Evolutionary conservation across 2,329 filamentous ascomycete species (phyloP).

Genomic region (Calonectria pteridis): DNA sequence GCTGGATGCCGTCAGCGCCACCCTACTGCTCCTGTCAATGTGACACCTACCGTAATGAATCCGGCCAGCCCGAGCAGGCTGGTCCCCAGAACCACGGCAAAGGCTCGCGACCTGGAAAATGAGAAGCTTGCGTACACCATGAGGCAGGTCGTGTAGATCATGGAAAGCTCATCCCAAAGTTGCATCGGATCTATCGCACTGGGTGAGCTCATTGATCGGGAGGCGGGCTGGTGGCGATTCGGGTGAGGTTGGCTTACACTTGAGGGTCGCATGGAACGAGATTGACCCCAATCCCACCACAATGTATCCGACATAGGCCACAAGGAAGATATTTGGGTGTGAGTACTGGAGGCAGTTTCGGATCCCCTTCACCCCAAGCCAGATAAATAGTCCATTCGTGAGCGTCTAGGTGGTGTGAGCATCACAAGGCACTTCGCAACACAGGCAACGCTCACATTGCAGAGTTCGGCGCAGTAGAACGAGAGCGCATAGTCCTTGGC

Average conservation of each 20-base stretch:
- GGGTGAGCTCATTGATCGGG: constrained; percentile 2
- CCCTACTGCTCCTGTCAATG: not conserved
- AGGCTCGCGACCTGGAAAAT: constrained; percentile 68
- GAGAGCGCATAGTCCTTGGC: constrained; percentile 75
- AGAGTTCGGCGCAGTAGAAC: constrained; percentile 80
- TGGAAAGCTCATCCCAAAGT: constrained; percentile 70
- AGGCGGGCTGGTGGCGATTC: not conserved
- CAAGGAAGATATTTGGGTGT: constrained; percentile 81
- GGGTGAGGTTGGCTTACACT: constrained; percentile 56
- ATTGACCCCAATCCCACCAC: constrained; percentile 67
- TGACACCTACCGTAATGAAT: constrained; percentile 77
- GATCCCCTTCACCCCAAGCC: constrained; percentile 81
- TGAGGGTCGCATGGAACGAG: constrained; percentile 68
- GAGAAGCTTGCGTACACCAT: constrained; percentile 78
- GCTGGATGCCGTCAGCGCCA: constrained; percentile 43
- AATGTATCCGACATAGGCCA: constrained; percentile 69
- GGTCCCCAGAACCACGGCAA: constrained; percentile 67
- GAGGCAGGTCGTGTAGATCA: constrained; percentile 71
- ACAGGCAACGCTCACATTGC: constrained; percentile 63
- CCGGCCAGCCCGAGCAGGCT: constrained; percentile 67
- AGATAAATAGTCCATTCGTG: constrained; percentile 87
- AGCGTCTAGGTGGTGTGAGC: constrained; percentile 65
- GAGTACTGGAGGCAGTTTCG: constrained; percentile 77
- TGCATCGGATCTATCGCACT: constrained; percentile 66
- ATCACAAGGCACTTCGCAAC: not conserved